A percentile compares a stretch with the other conserved stretches of the same genome.
phyloP scores from a whole-genome alignment of 2,329 filamentous ascomycete species.

The Aspergillus tamarii region DNA sequence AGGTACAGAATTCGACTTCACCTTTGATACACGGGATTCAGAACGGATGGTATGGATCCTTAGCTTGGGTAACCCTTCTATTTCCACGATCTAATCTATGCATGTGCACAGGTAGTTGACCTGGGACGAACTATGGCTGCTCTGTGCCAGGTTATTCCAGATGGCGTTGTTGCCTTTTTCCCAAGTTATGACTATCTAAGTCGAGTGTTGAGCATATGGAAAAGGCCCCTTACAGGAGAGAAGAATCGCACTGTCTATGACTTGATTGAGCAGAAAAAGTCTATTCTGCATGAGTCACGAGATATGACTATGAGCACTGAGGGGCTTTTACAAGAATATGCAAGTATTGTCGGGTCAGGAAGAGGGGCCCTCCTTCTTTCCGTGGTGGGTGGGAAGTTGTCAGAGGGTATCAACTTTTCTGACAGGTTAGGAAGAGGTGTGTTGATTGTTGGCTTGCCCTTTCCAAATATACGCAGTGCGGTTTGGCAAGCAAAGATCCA shows the following conservation, averaged over 20 bases:
- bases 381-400: slow-evolving; percentile 92
- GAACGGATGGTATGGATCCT: slow-evolving; percentile 57
- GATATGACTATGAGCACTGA: slow-evolving; percentile 56
- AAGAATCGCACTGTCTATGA: slow-evolving; percentile 32
- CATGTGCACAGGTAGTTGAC: slow-evolving; percentile 58
- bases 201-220: slow-evolving; percentile 69
- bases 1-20: slow-evolving; percentile 76
- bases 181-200: slow-evolving; percentile 92
- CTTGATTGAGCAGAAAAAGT: slow-evolving; percentile 37
- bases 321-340: slow-evolving; percentile 73
- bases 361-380: slow-evolving; percentile 81
- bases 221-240: slow-evolving; percentile 39
- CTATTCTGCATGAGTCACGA: slow-evolving; percentile 60
- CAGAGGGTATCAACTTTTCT: slow-evolving; percentile 97
- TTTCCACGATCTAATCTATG: slow-evolving; percentile 9
- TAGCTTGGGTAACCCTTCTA: not conserved
- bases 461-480: slow-evolving; percentile 83
- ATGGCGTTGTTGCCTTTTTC: slow-evolving; percentile 93
- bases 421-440: slow-evolving; percentile 87
- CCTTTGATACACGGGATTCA: slow-evolving; percentile 75
- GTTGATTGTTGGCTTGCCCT: slow-evolving; percentile 88
- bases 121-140: slow-evolving; percentile 75
- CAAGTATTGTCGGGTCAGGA: slow-evolving; percentile 62
- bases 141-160: slow-evolving; percentile 74
- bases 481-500: slow-evolving; percentile 93